A percentile compares a stretch with the other conserved stretches of the same genome.
These are phyloP conservation scores for Metschnikowia proteae DNA, from an alignment of 805 yeast genomes.

Conservation along the genomic window DNA sequence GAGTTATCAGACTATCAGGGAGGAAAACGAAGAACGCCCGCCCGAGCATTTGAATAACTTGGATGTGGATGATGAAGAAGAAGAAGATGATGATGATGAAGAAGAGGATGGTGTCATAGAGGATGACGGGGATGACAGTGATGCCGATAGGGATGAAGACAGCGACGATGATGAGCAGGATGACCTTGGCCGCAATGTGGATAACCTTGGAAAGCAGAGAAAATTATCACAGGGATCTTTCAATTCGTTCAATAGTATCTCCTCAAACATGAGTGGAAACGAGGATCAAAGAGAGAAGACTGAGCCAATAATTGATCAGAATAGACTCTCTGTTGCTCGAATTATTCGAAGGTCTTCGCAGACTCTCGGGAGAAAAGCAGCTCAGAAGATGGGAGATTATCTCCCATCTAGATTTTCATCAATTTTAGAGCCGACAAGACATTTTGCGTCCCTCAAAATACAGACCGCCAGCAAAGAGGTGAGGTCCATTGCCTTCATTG, in stretches of 20 bases:
- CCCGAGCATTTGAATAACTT: slow-evolving; percentile 7
- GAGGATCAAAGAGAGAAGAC: slow-evolving; percentile 22
- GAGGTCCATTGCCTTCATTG: slow-evolving; percentile 46
- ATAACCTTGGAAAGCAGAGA: slow-evolving; percentile 24
- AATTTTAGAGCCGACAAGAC: slow-evolving; percentile 83
- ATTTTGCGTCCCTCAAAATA: slow-evolving; percentile 83
- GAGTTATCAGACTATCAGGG: slow-evolving; percentile 26
- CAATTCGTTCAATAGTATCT: slow-evolving; percentile 31
- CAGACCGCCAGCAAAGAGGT: slow-evolving; percentile 37
- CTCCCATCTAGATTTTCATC: slow-evolving; percentile 78
- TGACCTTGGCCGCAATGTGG: slow-evolving; percentile 20
- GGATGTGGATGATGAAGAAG: slow-evolving; percentile 19
- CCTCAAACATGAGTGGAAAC: slow-evolving; percentile 24
- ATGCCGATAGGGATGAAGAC: slow-evolving; percentile 27
- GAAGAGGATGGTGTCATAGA: slow-evolving; percentile 20
- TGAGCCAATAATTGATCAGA: slow-evolving; percentile 69
- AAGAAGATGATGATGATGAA: slow-evolving; percentile 21
- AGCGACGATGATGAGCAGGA: slow-evolving; percentile 19
- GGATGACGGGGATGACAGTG: slow-evolving; percentile 24
- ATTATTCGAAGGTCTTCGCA: slow-evolving; percentile 76
- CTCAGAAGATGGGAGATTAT: slow-evolving; percentile 84
- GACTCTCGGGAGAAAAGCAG: slow-evolving; percentile 72
- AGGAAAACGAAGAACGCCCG: slow-evolving; percentile 17
- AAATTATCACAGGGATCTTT: slow-evolving; percentile 39
- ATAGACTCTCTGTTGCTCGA: slow-evolving; percentile 69